Percentiles rank a stretch among this genome's conserved stretches.
Conservation (phyloP, 106 monocot species). For the Amphibolis antarctica region DNA sequence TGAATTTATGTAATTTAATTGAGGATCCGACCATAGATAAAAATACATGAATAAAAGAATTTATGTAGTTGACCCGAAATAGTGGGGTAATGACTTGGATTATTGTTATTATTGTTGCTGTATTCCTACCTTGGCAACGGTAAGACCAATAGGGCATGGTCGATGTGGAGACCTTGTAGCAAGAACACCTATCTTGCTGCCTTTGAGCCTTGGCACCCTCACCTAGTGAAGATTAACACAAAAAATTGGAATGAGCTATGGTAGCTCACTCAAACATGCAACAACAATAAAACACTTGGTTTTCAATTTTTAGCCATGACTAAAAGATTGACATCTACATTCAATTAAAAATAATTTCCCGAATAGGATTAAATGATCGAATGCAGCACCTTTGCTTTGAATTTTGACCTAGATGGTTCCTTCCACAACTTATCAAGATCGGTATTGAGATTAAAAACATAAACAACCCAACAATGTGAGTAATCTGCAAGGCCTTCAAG, state of each 20-base stretch:
- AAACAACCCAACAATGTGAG: conserved; percentile 93
- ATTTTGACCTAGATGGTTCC: conserved; percentile 58
- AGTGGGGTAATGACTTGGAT: too few relatives aligned
- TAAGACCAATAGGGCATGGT: conserved; percentile 93
- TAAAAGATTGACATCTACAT: too few relatives aligned
- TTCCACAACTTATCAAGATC: conserved; percentile 95
- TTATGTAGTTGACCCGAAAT: too few relatives aligned
- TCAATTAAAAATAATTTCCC: too few relatives aligned
- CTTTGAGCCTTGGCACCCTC: conserved; percentile 87
- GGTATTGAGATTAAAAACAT: conserved; percentile 91
- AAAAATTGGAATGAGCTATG: too few relatives aligned
- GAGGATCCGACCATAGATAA: too few relatives aligned
- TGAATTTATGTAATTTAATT: too few relatives aligned
- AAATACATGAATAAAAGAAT: too few relatives aligned
- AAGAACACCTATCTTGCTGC: conserved; percentile 84
- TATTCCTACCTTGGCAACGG: conserved; percentile 76
- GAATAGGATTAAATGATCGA: not conserved
- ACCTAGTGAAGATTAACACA: conserved; percentile 32
- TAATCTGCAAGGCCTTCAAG: conserved; percentile 75
- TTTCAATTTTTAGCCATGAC: too few relatives aligned
- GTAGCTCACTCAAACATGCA: too few relatives aligned
- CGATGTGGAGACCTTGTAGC: conserved; percentile 95
- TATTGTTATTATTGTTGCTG: too few relatives aligned
- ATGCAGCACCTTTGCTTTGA: conserved; percentile 75
- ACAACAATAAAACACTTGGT: too few relatives aligned